Evolutionary conservation across 176 grass and related monocot species (phyloP), one percentile per base, ranked within the genome.

Genomic region (Oryza meyeriana): DNA sequence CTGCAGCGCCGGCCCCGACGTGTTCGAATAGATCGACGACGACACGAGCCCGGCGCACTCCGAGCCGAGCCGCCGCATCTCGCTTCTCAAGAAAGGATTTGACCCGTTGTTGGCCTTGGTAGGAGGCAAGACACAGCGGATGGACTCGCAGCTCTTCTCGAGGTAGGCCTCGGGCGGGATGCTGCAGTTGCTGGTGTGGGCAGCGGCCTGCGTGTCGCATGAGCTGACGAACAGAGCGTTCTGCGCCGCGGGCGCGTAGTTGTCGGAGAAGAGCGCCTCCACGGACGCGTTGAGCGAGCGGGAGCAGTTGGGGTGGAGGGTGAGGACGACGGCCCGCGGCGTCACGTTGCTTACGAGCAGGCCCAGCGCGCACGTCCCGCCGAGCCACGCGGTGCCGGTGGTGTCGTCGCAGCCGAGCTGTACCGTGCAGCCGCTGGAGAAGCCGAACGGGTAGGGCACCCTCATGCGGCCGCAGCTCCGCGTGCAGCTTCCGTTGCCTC

Each of bases 391-490:
- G 6, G 44, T 22, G 64, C 78, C 86, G 40, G 34, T 55, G 57
- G 12, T 14, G 7, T 10, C 36, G 71, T 76, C 69, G 69, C 80
- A 88, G 20, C 34, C 45, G 28, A 87, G 79, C 17, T 0, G 75
- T 24, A 90, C 29, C 59, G 6, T 5, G 88, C 88, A 90, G 83
- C 79, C 88, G 36, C 28, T 0, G 66, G 88, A 86, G 79, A 90
- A 90, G 79, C 88, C 83, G 83, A 90, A 90, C n/a, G 88, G 88
- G 83, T 86, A 86, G 16, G 48, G 79, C 73, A 90, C 84, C 20
- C 2, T 22, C 26, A 35, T 8, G 30, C 1, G 8, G 14, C 70
- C 89, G 64, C 84, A 87, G 7, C 64, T 83, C 61, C 67, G 82
- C 8, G 6, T 55, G 66, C 82, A 93, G 79, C 58, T 76, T 16